Conservation (phyloP, 257 asterid genomes). For the Przewalskia tangutica region DNA sequence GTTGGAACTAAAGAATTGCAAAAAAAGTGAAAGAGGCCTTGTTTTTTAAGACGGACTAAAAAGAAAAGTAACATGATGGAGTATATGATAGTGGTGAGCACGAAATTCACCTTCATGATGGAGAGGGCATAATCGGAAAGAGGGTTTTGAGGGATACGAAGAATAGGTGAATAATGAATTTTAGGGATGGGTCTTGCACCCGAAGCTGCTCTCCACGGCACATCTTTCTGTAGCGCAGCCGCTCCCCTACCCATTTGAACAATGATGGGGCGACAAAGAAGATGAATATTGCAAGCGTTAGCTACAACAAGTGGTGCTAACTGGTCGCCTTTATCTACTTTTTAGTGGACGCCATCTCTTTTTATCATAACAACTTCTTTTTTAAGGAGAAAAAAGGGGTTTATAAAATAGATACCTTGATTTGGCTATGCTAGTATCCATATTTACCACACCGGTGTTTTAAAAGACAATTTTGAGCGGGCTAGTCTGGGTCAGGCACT, state of each 20-base stretch:
- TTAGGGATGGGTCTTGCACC: conserved; percentile 70
- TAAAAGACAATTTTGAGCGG: too few relatives aligned
- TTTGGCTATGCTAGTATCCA: too few relatives aligned
- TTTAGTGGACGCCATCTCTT: not conserved
- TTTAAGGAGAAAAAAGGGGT: too few relatives aligned
- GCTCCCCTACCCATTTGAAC: conserved; percentile 48
- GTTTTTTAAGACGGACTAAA: too few relatives aligned
- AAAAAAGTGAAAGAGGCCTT: too few relatives aligned
- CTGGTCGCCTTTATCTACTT: not conserved
- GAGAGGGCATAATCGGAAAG: conserved; percentile 53
- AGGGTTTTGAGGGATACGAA: conserved; percentile 62
- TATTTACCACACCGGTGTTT: too few relatives aligned
- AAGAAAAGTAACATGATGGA: too few relatives aligned
- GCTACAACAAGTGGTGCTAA: not conserved
- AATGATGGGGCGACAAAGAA: not conserved
- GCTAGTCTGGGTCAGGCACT: too few relatives aligned
- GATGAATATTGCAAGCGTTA: not conserved
- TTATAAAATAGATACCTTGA: not conserved
- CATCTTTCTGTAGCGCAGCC: conserved; percentile 49
- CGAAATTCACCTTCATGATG: conserved; percentile 53
- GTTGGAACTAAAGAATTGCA: too few relatives aligned
- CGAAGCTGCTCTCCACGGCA: conserved; percentile 71
- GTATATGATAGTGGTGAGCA: not conserved
- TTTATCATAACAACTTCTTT: not conserved
- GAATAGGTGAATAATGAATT: conserved; percentile 78